Evolutionary conservation across 192 early-diverging fungal species (phyloP).

Genomic region (Podochytrium sp.): DNA sequence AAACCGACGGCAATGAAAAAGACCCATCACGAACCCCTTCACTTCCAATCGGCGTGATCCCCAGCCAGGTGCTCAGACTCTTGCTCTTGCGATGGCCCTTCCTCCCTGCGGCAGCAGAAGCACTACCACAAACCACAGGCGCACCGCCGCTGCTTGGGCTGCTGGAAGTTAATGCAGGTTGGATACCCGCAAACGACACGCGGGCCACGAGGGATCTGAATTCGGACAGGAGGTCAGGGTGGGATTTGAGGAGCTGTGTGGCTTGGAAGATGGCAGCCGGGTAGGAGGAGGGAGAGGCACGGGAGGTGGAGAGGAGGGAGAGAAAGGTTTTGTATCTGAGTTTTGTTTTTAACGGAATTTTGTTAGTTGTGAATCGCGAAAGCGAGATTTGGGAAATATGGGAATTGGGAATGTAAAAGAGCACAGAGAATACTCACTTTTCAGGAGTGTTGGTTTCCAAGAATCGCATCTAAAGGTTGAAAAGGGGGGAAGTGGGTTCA

Average conservation of each 20-base stretch:
- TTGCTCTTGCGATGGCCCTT: constrained; percentile 3
- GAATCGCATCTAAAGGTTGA: not conserved
- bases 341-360: not conserved
- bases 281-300: constrained; percentile 1
- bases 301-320: not conserved
- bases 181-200: constrained; percentile 12
- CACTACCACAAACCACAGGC: not conserved
- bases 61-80: constrained; percentile 10
- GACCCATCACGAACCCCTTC: not conserved
- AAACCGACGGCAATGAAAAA: not conserved
- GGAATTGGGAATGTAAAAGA: not conserved
- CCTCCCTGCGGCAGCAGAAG: not conserved
- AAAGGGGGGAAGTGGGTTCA: no score
- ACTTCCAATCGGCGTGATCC: no score
- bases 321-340: constrained; percentile 3
- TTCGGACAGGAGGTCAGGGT: not conserved
- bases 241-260: constrained; percentile 1
- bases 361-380: not conserved
- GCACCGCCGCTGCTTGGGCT: not conserved
- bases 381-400: no score
- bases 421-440: not conserved
- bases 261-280: constrained; percentile 14
- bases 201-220: constrained; percentile 16
- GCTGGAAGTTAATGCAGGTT: not conserved
- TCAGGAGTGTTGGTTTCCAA: not conserved